phyloP scores from a whole-genome alignment of 306 rosid genomes.

The Ceratonia siliqua region DNA sequence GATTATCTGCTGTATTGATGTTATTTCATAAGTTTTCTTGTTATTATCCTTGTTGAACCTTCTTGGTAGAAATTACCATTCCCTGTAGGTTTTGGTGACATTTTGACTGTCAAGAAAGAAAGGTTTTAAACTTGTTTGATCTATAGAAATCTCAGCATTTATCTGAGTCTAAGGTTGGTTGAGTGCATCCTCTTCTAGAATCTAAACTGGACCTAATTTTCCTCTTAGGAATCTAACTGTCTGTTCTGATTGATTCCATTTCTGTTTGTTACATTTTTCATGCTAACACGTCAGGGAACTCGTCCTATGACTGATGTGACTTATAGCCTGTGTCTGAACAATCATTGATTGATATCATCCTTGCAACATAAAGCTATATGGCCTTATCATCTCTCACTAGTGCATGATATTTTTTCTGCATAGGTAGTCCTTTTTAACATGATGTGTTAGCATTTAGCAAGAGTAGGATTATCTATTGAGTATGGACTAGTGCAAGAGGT shows the following conservation, averaged over 20 bases:
- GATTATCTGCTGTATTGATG: neutral
- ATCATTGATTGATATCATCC: neutral
- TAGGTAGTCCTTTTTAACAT: neutral
- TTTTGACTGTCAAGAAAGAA: neutral
- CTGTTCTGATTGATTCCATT: neutral
- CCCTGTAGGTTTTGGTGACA: neutral
- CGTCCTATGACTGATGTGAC: neutral
- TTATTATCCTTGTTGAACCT: neutral
- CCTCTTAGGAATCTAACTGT: too few relatives aligned
- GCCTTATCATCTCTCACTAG: neutral
- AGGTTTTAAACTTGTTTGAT: neutral
- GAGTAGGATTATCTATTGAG: neutral
- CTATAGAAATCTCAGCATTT: neutral
- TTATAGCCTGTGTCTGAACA: neutral
- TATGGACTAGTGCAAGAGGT: neutral
- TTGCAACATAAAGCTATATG: neutral
- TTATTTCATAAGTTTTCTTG: neutral
- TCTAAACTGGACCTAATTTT: neutral
- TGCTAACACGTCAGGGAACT: neutral
- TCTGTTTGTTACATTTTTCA: neutral
- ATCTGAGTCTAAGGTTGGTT: neutral
- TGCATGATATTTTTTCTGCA: neutral
- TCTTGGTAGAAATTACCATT: neutral
- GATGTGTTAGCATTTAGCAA: conserved; percentile 16
- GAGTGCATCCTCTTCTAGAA: neutral